Evolutionary conservation across 352 stramenopile species (phyloP).

Genomic region (Blastocystis sp.): DNA sequence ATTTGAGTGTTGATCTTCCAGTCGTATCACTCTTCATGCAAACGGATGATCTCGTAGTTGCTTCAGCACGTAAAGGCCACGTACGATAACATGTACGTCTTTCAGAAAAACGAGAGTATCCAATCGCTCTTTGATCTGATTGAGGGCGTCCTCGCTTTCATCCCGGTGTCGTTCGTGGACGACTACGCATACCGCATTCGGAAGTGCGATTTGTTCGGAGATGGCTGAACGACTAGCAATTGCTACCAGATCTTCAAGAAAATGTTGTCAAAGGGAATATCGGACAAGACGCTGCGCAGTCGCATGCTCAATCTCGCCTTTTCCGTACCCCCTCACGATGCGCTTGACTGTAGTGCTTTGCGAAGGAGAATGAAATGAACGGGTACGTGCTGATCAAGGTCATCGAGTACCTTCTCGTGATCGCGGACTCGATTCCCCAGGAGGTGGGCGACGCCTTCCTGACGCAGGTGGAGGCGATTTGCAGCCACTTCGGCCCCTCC

Average conservation of each 20-base stretch:
- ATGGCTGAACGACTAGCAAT: not conserved
- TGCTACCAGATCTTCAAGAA: constrained; percentile 58
- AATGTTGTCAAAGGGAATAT: constrained; percentile 25
- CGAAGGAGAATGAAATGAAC: constrained; percentile 52
- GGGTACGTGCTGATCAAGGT: constrained; percentile 30
- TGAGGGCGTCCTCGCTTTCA: not conserved
- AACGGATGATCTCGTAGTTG: constrained; percentile 27
- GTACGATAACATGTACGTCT: constrained; percentile 41
- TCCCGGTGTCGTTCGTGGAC: constrained; percentile 49
- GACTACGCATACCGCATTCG: constrained; percentile 56
- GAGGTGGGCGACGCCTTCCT: constrained; percentile 12
- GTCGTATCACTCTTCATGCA: not conserved
- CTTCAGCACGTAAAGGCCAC: constrained; percentile 29
- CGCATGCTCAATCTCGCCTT: constrained; percentile 6
- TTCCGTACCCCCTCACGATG: not conserved
- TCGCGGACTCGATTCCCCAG: not conserved
- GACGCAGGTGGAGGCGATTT: not conserved
- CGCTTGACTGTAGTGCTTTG: constrained; percentile 11
- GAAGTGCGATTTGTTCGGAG: not conserved
- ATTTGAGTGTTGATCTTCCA: constrained; percentile 37
- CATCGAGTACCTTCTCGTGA: constrained; percentile 43
- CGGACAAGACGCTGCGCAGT: not conserved
- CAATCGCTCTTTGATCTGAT: constrained; percentile 2
- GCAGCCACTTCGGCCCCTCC: not conserved
- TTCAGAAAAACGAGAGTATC: constrained; percentile 2